Base-by-base conservation (phyloP, 106 monocot genomes). In the Alisma plantagoaquatica region DNA sequence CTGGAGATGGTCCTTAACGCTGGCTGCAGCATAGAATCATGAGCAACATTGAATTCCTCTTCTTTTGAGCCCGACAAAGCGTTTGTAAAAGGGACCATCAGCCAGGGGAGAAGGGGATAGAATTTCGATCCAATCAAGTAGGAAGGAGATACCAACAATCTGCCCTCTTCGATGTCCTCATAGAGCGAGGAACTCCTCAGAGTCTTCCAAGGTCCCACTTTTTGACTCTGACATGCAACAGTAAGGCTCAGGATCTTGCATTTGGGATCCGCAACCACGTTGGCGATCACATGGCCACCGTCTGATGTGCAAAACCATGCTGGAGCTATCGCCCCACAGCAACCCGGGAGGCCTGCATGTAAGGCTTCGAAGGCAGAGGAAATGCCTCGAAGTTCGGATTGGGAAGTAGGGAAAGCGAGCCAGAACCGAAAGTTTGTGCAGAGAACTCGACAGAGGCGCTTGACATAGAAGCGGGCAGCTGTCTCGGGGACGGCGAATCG, bases 381-480 rank as follows among this genome's bases (percentile, higher is more conserved):
- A 54, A 60, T 43, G 12, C 38, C 5, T n/a, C 1, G 19, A 42
- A 65, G 69, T 14, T 58, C 58, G 38, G 21, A 30, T 12, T 61
- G 30, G 5, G 51, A 15, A 23, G 72, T 17, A 17, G 79, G 84
- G 64, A 84, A 90, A 42, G 80, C 61, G 26, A 90, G 76, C 71
- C 71, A 84, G 71, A 90, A 90, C 29, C 84, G 79, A 73, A 80
- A 90, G 50, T 90, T 90, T 49, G 84, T 84, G 71, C 78, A 78
- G 63, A 90, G 76, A 16, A 84, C 84, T 24, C 89, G 76, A 71
- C 80, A 77, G 65, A 90, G 80, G 42, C 55, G 84, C n/a, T 53
- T 51, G 31, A 72, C 31, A 51, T 63, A 79, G 83, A 66, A 77
- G 24, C 77, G 54, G 29, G 84, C 80, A 4, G 71, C 64, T 33